Evolutionary conservation across 495 filamentous ascomycete genomes (phyloP).

Genomic region (Neurospora sp.): DNA sequence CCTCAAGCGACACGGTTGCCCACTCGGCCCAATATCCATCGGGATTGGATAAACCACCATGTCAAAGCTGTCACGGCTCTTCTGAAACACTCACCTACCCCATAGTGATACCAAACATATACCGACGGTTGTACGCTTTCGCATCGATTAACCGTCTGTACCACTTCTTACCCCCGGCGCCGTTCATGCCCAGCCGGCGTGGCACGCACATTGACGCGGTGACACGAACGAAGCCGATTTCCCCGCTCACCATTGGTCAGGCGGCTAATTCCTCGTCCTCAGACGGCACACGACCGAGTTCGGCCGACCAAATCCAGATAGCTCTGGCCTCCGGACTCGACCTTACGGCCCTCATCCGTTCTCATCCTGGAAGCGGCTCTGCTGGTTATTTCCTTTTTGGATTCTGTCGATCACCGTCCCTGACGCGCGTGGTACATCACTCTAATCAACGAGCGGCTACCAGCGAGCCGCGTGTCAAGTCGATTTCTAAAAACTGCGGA

Average conservation of each 20-base stretch:
- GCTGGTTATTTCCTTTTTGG: background rate
- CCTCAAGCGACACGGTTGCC: background rate
- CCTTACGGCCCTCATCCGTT: background rate
- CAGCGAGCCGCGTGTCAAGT: constrained; percentile 15
- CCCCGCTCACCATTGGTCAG: background rate
- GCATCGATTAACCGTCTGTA: constrained; percentile 2
- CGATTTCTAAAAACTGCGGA: constrained; percentile 9
- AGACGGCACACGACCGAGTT: background rate
- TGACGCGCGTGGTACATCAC: background rate
- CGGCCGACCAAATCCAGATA: background rate
- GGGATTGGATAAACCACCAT: background rate
- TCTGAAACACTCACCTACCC: constrained; percentile 7
- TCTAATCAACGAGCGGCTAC: constrained; percentile 1
- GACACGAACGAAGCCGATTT: background rate
- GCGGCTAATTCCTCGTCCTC: background rate
- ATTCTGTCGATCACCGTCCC: constrained; percentile 1
- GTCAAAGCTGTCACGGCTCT: constrained; percentile 2
- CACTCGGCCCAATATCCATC: background rate
- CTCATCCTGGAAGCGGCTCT: background rate
- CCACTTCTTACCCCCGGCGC: background rate
- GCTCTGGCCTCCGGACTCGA: constrained; percentile 2
- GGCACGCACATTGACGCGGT: constrained; percentile 4
- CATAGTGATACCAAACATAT: constrained; percentile 1
- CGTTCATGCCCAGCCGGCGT: constrained; percentile 7
- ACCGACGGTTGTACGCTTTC: background rate